A percentile compares a stretch with the other conserved stretches of the same genome.
Conservation (phyloP, 2,329 filamentous ascomycete genomes). For the Orbilia blumenaviensis region DNA sequence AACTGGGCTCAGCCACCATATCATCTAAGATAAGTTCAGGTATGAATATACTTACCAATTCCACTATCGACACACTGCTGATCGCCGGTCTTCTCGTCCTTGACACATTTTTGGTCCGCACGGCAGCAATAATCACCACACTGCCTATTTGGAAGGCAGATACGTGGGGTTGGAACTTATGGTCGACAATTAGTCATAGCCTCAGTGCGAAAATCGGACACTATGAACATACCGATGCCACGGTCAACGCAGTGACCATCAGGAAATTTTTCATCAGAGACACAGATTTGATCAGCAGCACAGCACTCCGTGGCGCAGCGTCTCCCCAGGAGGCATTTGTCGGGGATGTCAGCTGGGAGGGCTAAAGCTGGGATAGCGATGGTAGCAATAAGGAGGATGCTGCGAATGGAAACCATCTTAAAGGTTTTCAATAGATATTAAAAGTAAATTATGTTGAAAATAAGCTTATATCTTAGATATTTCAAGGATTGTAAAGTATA, state of each 20-base stretch:
- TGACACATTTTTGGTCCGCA: conserved; percentile 1
- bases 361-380: conserved; percentile 1
- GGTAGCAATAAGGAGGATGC: conserved; percentile 1
- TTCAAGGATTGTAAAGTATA: background rate
- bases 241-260: conserved; percentile 1
- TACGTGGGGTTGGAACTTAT: background rate
- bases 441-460: background rate
- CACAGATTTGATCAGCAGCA: background rate
- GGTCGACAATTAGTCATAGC: background rate
- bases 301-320: conserved; percentile 11
- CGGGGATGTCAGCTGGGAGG: conserved; percentile 1
- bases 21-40: background rate
- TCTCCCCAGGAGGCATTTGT: conserved; percentile 11
- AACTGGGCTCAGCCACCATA: too few species aligned
- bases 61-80: conserved; percentile 9
- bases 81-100: conserved; percentile 10
- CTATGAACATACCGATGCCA: background rate
- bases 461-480: background rate
- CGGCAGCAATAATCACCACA: conserved; percentile 11
- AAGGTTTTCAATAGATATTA: background rate
- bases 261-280: background rate
- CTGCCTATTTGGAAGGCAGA: conserved; percentile 11
- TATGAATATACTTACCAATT: background rate
- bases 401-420: conserved; percentile 20
- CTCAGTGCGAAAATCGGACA: too few species aligned